Percentiles rank a stretch among this genome's conserved stretches.
Conservation (phyloP, 257 asterid genomes). For the Capsicum pubescens region DNA sequence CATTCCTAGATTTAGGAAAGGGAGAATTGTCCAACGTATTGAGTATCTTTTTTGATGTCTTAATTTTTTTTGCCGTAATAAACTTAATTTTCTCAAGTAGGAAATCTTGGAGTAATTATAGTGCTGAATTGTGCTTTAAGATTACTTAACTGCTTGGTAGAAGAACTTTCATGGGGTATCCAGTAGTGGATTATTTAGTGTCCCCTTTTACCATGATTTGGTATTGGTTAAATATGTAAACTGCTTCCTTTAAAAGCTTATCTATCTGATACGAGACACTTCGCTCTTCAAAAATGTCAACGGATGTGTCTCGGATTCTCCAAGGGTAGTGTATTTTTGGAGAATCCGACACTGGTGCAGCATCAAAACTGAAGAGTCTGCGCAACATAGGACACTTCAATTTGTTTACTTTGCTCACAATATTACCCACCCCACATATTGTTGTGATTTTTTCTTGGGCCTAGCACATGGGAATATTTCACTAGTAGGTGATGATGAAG, state of each 20-base stretch:
- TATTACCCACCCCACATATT: not conserved
- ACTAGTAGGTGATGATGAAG: slow-evolving; percentile 3
- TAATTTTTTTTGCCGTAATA: not conserved
- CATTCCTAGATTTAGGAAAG: slow-evolving; percentile 21
- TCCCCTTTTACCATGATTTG: not conserved
- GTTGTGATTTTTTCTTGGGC: not conserved
- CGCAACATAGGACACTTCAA: not conserved
- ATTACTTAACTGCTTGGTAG: not conserved
- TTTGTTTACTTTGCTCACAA: not conserved
- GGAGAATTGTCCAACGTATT: not conserved
- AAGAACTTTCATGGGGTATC: not conserved
- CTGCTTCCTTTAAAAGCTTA: slow-evolving; percentile 20
- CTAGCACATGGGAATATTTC: not conserved
- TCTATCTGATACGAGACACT: not conserved
- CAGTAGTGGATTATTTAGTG: not conserved
- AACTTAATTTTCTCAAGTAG: not conserved
- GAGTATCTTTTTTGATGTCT: not conserved
- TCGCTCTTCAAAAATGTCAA: too few species aligned
- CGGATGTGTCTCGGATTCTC: too few species aligned
- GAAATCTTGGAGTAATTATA: slow-evolving; percentile 20
- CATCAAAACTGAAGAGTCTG: too few species aligned
- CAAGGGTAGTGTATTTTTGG: too few species aligned
- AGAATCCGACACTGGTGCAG: too few species aligned
- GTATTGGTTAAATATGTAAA: not conserved
- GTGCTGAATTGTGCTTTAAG: not conserved